A percentile compares a stretch with the other conserved stretches of the same genome.
Conservation (phyloP, 2,329 filamentous ascomycete genomes). For the Sphaceloma murrayae region DNA sequence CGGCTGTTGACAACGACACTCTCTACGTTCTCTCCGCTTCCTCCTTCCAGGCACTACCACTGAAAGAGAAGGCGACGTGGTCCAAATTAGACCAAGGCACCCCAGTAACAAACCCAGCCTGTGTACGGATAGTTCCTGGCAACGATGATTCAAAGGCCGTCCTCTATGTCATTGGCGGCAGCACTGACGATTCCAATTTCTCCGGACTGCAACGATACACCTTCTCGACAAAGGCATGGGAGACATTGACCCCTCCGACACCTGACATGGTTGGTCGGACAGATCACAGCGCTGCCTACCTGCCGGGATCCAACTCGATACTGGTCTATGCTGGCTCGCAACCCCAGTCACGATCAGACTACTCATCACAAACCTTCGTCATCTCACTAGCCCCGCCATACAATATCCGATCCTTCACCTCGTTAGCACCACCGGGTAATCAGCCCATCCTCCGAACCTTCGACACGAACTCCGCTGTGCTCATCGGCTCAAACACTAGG, state of each 20-base stretch:
- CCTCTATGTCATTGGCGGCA: slow-evolving; percentile 74
- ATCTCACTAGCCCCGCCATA: slow-evolving; percentile 60
- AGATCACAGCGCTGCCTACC: slow-evolving; percentile 66
- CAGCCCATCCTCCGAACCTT: slow-evolving; percentile 66
- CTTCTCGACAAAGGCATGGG: slow-evolving; percentile 50
- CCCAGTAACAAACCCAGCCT: slow-evolving; percentile 64
- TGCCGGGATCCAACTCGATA: slow-evolving; percentile 60
- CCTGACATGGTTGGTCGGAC: slow-evolving; percentile 57
- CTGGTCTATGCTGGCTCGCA: slow-evolving; percentile 71
- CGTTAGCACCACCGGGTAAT: slow-evolving; percentile 51
- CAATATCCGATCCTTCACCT: slow-evolving; percentile 48
- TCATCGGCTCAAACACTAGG: slow-evolving; percentile 61
- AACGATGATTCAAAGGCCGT: slow-evolving; percentile 50
- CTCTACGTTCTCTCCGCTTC: slow-evolving; percentile 72
- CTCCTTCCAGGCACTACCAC: slow-evolving; percentile 63
- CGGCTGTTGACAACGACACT: slow-evolving; percentile 67
- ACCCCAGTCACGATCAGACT: slow-evolving; percentile 43
- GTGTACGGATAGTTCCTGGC: slow-evolving; percentile 58
- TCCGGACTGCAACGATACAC: slow-evolving; percentile 63
- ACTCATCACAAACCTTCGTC: slow-evolving; percentile 66
- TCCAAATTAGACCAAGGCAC: slow-evolving; percentile 53
- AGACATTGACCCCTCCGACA: slow-evolving; percentile 42
- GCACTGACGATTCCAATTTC: slow-evolving; percentile 49
- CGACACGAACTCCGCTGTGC: slow-evolving; percentile 58
- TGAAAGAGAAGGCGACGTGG: slow-evolving; percentile 66